Evolutionary conservation across 129 eudicot species (phyloP), one percentile per base, ranked within the genome.

Genomic region (Artemisia argyi): DNA sequence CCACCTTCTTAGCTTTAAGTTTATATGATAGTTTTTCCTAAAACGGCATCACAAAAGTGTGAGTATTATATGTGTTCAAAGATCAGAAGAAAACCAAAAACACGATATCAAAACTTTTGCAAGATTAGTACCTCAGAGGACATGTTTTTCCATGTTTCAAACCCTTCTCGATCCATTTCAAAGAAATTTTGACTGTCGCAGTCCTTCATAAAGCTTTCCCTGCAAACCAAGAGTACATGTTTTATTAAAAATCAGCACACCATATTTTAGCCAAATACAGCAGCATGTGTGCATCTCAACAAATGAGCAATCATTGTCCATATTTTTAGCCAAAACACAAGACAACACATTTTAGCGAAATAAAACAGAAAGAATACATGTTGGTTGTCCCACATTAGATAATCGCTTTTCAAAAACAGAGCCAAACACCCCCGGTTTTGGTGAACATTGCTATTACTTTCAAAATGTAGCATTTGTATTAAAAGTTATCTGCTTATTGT

Each of bases 91-190:
- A 56, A 54, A n/a, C 24, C 39, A 56, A 48, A 0, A 70, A 8
- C 12, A 48, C 14, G 30, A 59, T 20, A 60, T 55, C 39, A 24
- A 56, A 32, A 16, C 7, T 12, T 17, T 71, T n/a, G 52, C n/a
- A 32, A 15, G 7, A 14, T 26, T 48, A 39, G 53, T 79, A 89
- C 96, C 89, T 73, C 11, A 0, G 30, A 11, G 3, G 85, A 56
- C 96, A 86, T 85, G 60, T 42, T 84, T 74, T 79, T 84, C 96
- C 96, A 86, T 13, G 47, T 82, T 66, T 86, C 85, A 71, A 67
- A 79, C 55, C 87, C 96, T 80, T 69, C 71, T 17, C 72, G 77
- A 44, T 89, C 85, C 49, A 77, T 61, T 71, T 84, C 88, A 61
- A 86, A 12, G 52, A 55, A 60, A 66, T 57, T 20, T 72, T 68